These are phyloP conservation scores for Epipyxis sp. DNA, from an alignment of 108 stramenopile species.

Conservation along the genomic window DNA sequence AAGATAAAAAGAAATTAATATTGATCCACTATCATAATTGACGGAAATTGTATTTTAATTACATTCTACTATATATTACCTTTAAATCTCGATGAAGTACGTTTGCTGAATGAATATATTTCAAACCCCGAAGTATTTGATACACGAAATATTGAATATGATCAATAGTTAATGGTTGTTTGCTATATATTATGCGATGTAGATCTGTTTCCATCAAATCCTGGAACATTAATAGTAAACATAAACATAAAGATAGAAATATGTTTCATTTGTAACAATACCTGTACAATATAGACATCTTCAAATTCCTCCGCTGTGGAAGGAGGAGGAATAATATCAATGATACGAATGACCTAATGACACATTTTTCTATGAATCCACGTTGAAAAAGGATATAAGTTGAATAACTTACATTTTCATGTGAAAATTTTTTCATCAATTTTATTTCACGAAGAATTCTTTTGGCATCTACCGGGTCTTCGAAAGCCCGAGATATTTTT, in stretches of 20 bases:
- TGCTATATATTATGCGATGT: conserved; percentile 97
- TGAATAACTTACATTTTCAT: conserved; percentile 64
- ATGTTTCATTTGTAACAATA: neutral
- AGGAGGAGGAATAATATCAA: conserved; percentile 48
- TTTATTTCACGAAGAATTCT: conserved; percentile 98
- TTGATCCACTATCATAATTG: too few relatives aligned
- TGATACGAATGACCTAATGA: conserved; percentile 49
- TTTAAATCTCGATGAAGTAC: conserved; percentile 96
- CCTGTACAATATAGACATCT: conserved; percentile 90
- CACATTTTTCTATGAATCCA: neutral
- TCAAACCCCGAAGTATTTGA: conserved; percentile 89
- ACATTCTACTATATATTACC: conserved; percentile 19
- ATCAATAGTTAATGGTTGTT: conserved; percentile 88
- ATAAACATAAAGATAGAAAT: neutral
- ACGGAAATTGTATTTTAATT: neutral
- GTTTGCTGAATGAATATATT: conserved; percentile 98
- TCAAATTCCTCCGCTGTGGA: conserved; percentile 58
- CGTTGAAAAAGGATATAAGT: neutral
- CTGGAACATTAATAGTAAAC: conserved; percentile 29
- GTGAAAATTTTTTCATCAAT: conserved; percentile 80
- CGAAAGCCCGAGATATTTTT: conserved; percentile 87
- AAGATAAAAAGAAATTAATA: conserved; percentile 17
- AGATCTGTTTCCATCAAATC: conserved; percentile 99
- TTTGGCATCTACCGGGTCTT: conserved; percentile 98
- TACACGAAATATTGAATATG: conserved; percentile 97